Conservation (phyloP, 441 rosid genomes). For the Populus trichocarpa region DNA sequence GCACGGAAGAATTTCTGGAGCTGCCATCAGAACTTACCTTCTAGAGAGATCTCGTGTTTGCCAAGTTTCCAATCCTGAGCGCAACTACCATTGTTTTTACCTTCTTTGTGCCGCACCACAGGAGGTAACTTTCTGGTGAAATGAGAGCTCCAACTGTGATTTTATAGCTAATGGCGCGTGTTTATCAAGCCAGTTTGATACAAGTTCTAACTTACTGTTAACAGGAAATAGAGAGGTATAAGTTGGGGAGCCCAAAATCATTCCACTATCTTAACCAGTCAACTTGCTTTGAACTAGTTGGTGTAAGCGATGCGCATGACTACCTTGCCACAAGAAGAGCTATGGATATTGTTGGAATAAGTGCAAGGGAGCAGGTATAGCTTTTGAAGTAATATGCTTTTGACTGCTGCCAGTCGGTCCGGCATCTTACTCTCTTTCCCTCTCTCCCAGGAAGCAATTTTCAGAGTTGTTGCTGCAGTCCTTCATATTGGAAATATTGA, state of each 20-base stretch:
- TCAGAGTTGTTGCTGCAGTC: constrained; percentile 89
- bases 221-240: constrained; percentile 86
- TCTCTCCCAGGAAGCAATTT: constrained; percentile 78
- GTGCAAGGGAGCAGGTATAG: constrained; percentile 78
- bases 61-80: constrained; percentile 90
- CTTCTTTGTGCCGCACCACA: constrained; percentile 98
- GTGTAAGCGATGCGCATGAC: constrained; percentile 89
- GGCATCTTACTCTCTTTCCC: constrained; percentile 20
- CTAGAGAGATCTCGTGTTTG: constrained; percentile 97
- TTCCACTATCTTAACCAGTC: constrained; percentile 97
- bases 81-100: constrained; percentile 96
- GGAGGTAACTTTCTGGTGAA: constrained; percentile 51
- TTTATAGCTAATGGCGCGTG: background rate
- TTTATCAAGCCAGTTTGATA: background rate
- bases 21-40: constrained; percentile 88
- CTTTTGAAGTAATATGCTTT: constrained; percentile 11
- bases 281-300: constrained; percentile 73
- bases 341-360: constrained; percentile 94
- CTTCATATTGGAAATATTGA: constrained; percentile 86
- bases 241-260: constrained; percentile 67
- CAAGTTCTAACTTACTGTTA: constrained; percentile 9
- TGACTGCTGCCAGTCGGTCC: constrained; percentile 9
- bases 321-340: constrained; percentile 95
- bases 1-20: constrained; percentile 97
- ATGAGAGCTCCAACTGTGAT: constrained; percentile 5